Evolutionary conservation across 2,329 filamentous ascomycete species (phyloP).

Genomic region (Pyrenophora seminiperda): DNA sequence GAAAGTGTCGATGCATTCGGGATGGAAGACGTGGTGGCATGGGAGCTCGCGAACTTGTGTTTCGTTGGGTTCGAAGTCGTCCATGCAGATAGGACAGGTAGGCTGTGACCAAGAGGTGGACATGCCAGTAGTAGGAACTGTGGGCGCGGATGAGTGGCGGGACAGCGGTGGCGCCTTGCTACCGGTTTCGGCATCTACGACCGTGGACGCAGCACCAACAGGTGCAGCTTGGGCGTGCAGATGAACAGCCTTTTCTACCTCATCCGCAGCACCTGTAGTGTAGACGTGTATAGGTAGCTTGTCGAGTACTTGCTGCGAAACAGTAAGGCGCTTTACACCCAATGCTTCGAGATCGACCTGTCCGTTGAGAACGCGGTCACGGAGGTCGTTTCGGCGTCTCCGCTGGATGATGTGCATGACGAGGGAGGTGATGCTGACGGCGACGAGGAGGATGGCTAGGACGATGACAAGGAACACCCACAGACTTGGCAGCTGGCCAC

Average conservation of each 20-base stretch:
- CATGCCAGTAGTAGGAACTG: slow-evolving; percentile 10
- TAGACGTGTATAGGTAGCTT: slow-evolving; percentile 82
- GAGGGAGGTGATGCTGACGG: slow-evolving; percentile 70
- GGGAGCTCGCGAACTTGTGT: slow-evolving; percentile 83
- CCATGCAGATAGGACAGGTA: slow-evolving; percentile 87
- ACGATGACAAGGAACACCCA: slow-evolving; percentile 80
- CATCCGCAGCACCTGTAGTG: slow-evolving; percentile 35
- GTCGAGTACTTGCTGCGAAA: slow-evolving; percentile 73
- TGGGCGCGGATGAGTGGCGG: slow-evolving; percentile 29
- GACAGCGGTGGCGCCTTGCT: slow-evolving; percentile 17
- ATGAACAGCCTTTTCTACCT: slow-evolving; percentile 26
- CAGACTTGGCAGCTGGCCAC: slow-evolving; percentile 68
- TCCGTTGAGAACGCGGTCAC: slow-evolving; percentile 72
- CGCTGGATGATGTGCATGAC: slow-evolving; percentile 80
- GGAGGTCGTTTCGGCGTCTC: slow-evolving; percentile 69
- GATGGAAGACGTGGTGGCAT: slow-evolving; percentile 92
- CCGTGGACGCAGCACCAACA: slow-evolving; percentile 9
- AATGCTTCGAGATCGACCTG: slow-evolving; percentile 86
- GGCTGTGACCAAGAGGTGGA: slow-evolving; percentile 67
- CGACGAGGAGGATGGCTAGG: slow-evolving; percentile 69
- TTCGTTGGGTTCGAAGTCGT: slow-evolving; percentile 71
- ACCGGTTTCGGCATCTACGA: slow-evolving; percentile 23
- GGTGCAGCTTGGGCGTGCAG: slow-evolving; percentile 15
- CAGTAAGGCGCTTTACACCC: slow-evolving; percentile 80
- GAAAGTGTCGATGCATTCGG: slow-evolving; percentile 87